A percentile compares a stretch with the other conserved stretches of the same genome.
Evolutionary conservation across 352 stramenopile genomes (phyloP).

Genomic region (Phytophthora melonis): DNA sequence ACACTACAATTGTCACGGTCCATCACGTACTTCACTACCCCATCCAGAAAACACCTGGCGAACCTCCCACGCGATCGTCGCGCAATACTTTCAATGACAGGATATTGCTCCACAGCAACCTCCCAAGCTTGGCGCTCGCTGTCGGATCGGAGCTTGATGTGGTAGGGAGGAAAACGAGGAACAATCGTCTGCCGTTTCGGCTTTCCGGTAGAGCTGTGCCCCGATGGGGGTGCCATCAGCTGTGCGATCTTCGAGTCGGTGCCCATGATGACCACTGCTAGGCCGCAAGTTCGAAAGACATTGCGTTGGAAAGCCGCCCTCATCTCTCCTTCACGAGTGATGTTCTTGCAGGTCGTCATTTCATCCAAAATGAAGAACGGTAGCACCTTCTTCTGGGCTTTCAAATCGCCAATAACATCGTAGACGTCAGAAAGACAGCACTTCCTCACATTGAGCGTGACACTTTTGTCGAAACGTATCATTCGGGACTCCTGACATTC

Average conservation of each 20-base stretch:
- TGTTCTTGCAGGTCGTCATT: neutral
- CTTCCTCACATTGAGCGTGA: neutral
- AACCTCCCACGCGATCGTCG: neutral
- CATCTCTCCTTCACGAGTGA: neutral
- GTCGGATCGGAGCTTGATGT: neutral
- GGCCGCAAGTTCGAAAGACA: neutral
- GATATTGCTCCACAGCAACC: neutral
- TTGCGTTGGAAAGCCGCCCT: constrained; percentile 1
- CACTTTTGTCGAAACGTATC: neutral
- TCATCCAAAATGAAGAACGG: constrained; percentile 1
- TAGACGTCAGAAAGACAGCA: neutral
- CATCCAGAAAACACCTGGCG: neutral
- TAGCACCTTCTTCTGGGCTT: neutral
- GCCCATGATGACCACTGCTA: neutral
- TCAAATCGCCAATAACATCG: neutral
- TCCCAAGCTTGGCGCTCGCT: neutral
- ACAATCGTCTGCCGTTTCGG: neutral
- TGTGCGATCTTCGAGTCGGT: neutral
- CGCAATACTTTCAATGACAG: neutral
- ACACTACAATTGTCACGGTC: neutral
- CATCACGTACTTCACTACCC: neutral
- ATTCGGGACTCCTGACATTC: too few relatives aligned
- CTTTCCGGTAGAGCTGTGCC: neutral
- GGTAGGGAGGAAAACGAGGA: neutral
- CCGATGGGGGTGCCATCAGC: neutral